Conservation (phyloP, 2,329 filamentous ascomycete species). For the Penicillium sp. region DNA sequence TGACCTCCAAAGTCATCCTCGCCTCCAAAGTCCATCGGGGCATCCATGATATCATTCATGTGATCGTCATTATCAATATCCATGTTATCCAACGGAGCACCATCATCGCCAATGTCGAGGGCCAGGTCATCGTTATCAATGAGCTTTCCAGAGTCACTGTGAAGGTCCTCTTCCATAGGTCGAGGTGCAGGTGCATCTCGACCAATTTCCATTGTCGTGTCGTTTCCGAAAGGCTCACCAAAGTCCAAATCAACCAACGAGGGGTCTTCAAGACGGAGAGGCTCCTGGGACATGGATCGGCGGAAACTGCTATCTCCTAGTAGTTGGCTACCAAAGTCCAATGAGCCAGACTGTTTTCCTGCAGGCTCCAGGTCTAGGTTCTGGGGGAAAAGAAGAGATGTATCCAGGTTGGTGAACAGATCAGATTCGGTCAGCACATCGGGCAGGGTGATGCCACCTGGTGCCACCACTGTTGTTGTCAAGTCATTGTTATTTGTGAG, state of each 20-base stretch:
- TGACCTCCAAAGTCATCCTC: conserved; percentile 62
- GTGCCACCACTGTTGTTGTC: conserved; percentile 75
- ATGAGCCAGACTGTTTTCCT: conserved; percentile 35
- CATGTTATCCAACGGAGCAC: conserved; percentile 43
- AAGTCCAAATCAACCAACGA: conserved; percentile 74
- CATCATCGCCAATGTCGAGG: conserved; percentile 50
- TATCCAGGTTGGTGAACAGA: conserved; percentile 79
- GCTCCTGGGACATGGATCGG: conserved; percentile 51
- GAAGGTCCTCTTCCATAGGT: conserved; percentile 56
- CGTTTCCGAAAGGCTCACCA: conserved; percentile 64
- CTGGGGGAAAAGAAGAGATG: conserved; percentile 77
- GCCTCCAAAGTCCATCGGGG: conserved; percentile 51
- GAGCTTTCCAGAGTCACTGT: conserved; percentile 64
- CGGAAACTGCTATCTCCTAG: conserved; percentile 64
- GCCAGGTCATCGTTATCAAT: conserved; percentile 56
- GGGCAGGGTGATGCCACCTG: conserved; percentile 82
- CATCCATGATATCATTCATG: conserved; percentile 59
- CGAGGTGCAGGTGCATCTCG: conserved; percentile 75
- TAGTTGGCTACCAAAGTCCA: conserved; percentile 73
- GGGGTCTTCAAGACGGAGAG: conserved; percentile 62
- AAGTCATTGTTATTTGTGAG: conserved; percentile 94
- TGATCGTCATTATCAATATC: conserved; percentile 50
- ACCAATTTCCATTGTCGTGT: conserved; percentile 78
- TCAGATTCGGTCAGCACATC: conserved; percentile 94
- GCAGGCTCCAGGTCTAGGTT: conserved; percentile 53